Conservation (phyloP, 148 eudicot species). For the Bassia scoparia region DNA sequence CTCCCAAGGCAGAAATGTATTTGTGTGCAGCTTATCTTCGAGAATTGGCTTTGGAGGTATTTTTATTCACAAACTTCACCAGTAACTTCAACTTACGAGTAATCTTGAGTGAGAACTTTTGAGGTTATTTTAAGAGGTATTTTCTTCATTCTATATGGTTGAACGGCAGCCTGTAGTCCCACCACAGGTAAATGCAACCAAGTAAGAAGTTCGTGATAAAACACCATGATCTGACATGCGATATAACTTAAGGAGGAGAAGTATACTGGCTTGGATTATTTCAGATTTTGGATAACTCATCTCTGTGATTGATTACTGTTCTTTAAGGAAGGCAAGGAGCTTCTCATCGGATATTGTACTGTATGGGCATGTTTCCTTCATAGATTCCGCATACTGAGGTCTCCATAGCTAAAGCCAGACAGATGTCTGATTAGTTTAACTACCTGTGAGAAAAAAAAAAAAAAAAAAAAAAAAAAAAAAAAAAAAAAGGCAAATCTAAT, state of each 20-base stretch:
- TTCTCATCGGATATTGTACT: too few relatives aligned
- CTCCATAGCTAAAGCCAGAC: too few relatives aligned
- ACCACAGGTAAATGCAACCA: conserved; percentile 80
- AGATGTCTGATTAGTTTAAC: too few relatives aligned
- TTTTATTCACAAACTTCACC: conserved; percentile 63
- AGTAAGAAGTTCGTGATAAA: conserved; percentile 83
- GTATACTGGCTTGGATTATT: conserved; percentile 73
- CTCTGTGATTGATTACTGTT: too few relatives aligned
- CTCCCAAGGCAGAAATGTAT: conserved; percentile 31
- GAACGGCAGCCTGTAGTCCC: conserved; percentile 81
- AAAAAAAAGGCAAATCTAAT: too few relatives aligned
- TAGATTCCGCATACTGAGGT: too few relatives aligned
- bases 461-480: too few relatives aligned
- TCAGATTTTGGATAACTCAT: conserved; percentile 81
- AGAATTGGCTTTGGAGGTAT: conserved; percentile 62
- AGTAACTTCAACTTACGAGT: conserved; percentile 58
- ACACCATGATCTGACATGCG: conserved; percentile 58
- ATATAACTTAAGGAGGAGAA: conserved; percentile 86
- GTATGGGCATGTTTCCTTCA: too few relatives aligned
- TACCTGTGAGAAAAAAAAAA: too few relatives aligned
- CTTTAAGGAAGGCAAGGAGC: too few relatives aligned
- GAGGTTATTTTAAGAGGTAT: conserved; percentile 78
- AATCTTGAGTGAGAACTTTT: conserved; percentile 39
- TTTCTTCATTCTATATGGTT: conserved; percentile 61
- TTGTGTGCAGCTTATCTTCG: conserved; percentile 37